Conservation (phyloP, 192 early-diverging fungal species). For the Anaeromyces robustus region DNA sequence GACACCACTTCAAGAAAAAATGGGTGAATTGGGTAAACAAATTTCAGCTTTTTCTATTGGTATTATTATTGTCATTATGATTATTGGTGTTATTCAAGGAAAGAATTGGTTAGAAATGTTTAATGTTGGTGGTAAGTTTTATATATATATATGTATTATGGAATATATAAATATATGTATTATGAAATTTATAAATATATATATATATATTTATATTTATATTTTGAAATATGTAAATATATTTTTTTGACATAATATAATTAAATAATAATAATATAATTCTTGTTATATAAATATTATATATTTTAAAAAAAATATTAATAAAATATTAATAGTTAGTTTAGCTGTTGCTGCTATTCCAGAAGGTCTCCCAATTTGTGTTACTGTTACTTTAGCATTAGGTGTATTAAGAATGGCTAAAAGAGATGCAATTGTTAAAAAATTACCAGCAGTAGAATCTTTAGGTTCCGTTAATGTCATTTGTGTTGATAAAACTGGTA, state of each 20-base stretch:
- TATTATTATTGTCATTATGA: conserved; percentile 66
- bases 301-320: neutral
- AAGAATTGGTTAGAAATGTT: conserved; percentile 89
- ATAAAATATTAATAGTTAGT: conserved; percentile 29
- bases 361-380: conserved; percentile 91
- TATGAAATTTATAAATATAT: too few relatives aligned
- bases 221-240: too few relatives aligned
- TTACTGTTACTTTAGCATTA: conserved; percentile 85
- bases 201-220: too few relatives aligned
- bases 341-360: conserved; percentile 97
- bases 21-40: conserved; percentile 85
- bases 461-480: conserved; percentile 88
- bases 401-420: conserved; percentile 87
- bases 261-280: too few relatives aligned
- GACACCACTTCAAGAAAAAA: conserved; percentile 84
- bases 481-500: conserved; percentile 95
- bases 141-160: conserved; percentile 1
- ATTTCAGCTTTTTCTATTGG: conserved; percentile 71
- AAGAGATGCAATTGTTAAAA: conserved; percentile 83
- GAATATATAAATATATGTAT: too few relatives aligned
- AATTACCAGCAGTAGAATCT: conserved; percentile 85
- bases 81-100: conserved; percentile 78
- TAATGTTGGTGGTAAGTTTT: conserved; percentile 58
- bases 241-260: too few relatives aligned
- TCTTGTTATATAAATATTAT: too few relatives aligned